Conservation (phyloP, 1,139 yeast genomes). For the Blastobotrys malaysiensis region DNA sequence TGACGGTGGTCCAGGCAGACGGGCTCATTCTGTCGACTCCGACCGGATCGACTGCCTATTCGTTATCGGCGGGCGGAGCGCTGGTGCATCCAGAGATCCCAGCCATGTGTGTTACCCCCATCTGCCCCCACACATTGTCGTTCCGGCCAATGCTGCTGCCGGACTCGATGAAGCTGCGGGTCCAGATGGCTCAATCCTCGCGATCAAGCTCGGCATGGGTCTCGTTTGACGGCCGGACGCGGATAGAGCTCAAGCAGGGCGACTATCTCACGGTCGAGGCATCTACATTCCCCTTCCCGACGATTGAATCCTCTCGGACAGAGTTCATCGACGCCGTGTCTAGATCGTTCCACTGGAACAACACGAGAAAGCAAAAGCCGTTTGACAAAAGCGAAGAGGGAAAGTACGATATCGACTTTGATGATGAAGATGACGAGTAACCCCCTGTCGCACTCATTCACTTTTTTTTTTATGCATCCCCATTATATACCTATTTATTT, state of each 20-base stretch:
- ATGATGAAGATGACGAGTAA: background rate
- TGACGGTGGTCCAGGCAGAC: constrained; percentile 87
- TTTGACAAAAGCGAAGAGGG: constrained; percentile 30
- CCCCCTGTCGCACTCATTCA: no score
- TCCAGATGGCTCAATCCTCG: constrained; percentile 69
- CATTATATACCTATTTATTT: background rate
- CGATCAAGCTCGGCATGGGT: constrained; percentile 76
- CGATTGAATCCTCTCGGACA: constrained; percentile 66
- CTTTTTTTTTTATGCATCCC: background rate
- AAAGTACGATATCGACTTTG: constrained; percentile 13
- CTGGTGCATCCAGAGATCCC: constrained; percentile 86
- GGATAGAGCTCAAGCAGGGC: constrained; percentile 66
- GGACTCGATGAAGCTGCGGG: constrained; percentile 73
- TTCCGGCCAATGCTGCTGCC: constrained; percentile 84
- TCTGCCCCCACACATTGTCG: constrained; percentile 85
- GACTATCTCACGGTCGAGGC: constrained; percentile 75
- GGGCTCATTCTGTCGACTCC: constrained; percentile 87
- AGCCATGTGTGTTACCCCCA: constrained; percentile 85
- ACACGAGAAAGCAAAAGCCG: constrained; percentile 74
- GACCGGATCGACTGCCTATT: constrained; percentile 89
- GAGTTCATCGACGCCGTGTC: constrained; percentile 83
- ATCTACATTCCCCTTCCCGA: constrained; percentile 79
- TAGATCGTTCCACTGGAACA: constrained; percentile 82
- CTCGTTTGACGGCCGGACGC: constrained; percentile 77
- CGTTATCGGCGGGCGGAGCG: constrained; percentile 86